Evolutionary conservation across 108 stramenopile species (phyloP).

Genomic region (Asterionellopsis glacialis): DNA sequence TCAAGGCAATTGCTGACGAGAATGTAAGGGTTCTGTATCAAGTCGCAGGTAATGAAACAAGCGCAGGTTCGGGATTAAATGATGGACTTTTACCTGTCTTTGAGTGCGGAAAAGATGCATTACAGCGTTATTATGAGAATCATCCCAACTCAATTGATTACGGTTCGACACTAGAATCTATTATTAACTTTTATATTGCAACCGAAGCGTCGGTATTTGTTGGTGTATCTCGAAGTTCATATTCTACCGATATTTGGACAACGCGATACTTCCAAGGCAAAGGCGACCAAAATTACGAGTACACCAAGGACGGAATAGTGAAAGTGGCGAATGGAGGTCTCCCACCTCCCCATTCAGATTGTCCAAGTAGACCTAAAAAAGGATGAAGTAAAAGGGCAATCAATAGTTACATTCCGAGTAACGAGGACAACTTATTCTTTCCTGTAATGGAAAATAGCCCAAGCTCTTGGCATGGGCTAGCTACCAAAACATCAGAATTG

Average conservation of each 20-base stretch:
- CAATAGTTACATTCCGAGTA: no score
- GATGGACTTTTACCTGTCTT: constrained; percentile 30
- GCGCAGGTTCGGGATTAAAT: constrained; percentile 6
- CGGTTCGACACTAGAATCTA: constrained; percentile 45
- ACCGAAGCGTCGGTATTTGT: constrained; percentile 49
- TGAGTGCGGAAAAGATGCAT: constrained; percentile 53
- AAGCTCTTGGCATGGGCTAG: no score
- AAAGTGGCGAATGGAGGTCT: constrained; percentile 32
- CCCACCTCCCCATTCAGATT: constrained; percentile 37
- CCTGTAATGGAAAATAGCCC: no score
- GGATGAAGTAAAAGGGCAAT: no score
- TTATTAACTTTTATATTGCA: constrained; percentile 67
- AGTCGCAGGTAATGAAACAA: constrained; percentile 6
- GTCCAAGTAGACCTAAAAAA: constrained; percentile 5
- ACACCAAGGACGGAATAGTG: constrained; percentile 25
- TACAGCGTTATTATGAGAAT: constrained; percentile 23
- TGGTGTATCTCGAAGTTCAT: constrained; percentile 55
- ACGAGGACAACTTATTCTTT: no score
- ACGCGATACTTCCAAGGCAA: constrained; percentile 56
- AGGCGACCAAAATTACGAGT: constrained; percentile 34
- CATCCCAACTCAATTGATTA: constrained; percentile 18
- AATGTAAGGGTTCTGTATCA: constrained; percentile 36
- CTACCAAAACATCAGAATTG: no score
- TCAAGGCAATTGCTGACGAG: constrained; percentile 19
- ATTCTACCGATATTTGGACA: constrained; percentile 65